Base-by-base conservation (phyloP, 2,329 filamentous ascomycete genomes). In the Clarireedia hainanense region DNA sequence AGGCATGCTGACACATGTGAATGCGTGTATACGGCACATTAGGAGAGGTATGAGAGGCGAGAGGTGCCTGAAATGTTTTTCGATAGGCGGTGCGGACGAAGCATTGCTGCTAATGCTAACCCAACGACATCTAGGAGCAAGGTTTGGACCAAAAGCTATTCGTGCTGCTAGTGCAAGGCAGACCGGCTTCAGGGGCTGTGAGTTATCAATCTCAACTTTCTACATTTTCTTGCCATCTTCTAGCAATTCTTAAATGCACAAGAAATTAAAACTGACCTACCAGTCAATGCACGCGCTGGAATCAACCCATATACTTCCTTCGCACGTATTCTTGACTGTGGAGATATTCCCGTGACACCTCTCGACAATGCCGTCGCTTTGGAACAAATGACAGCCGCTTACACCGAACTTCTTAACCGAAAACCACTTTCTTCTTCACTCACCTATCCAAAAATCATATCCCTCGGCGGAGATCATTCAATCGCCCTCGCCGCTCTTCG, bases 101-200 rank as follows among this genome's bases (percentile, higher is more conserved):
- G 10, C 2, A 34, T 12, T 34, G 10, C 12, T 34, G 3, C 10
- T 12, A 34, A 34, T 34, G 30, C 34, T 20, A 7, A 36, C 20
- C 5, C 15, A 26, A 60, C 30, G 50, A 40, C 9, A n/a, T 20
- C 3, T 27, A 76, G 79, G 86, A 40, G 87, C 87, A 15, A 83
- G 91, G 7, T 96, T 96, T 68, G 91, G 91, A 0, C 91, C 91
- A 36, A 83, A 89, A 46, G 89, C 89, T 43, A 96, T 96, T 66
- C 86, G 91, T 55, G 85, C 88, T 40, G 91, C 89, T 42, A 92
- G 89, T 34, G 79, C 85, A 6, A 84, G 91, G 20, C 91, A 96
- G 72, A 89, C 86, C 14, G 80, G 84, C 2, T 89, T 87, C 70
- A 82, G 89, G 43, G 87, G 86, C 67, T 91, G 45, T 54, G n/a